Evolutionary conservation across 75 land plant genomes (phyloP), one percentile per base, ranked within the genome.

Genomic region (Chamaecyparis obtusa): DNA sequence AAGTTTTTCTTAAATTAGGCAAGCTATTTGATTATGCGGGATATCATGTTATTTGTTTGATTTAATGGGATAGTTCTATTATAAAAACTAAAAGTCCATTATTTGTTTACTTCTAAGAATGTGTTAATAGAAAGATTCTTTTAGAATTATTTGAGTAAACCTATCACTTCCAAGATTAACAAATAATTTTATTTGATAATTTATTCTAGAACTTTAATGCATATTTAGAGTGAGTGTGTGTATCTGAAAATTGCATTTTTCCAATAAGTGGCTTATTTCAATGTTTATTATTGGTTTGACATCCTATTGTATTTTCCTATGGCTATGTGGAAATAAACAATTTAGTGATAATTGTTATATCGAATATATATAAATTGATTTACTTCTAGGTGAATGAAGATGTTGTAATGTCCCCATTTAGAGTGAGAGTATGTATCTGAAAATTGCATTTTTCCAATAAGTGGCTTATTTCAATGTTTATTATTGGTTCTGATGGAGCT

Each of bases 1-100:
- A 89, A 87, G 93, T 72, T 39, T 24, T 24, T 11, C 76, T 72
- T 72, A 72, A 30, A 33, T 21, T 72, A 64, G 33, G 36, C 32
- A 0, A 72, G 11, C 36, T 7, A 33, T 72, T 27, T 72, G 15
- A 72, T 33, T 72, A 2, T 72, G 33, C 9, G 3, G 16, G 36
- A 72, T 32, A 32, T 72, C 15, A 51, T 51, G 54, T 51, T 11
- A 51, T 0, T 51, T 51, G 54, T 51, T 51, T 51, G 54, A 51
- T 51, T 51, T 9, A 51, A 51, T 10, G 15, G 76, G 36, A 72
- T 32, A 10, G 76, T 72, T 72, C 15, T 72, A 72, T 71, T 72
- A 32, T 0, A 6, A 33, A 72, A 72, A 33, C 76, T 10, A 72
- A 72, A 24, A 8, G 33, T 30, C 30, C 2, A 5, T 71, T 32